Evolutionary conservation across 1,139 yeast genomes (phyloP).

Genomic region (Scheffersomyces insectosa): DNA sequence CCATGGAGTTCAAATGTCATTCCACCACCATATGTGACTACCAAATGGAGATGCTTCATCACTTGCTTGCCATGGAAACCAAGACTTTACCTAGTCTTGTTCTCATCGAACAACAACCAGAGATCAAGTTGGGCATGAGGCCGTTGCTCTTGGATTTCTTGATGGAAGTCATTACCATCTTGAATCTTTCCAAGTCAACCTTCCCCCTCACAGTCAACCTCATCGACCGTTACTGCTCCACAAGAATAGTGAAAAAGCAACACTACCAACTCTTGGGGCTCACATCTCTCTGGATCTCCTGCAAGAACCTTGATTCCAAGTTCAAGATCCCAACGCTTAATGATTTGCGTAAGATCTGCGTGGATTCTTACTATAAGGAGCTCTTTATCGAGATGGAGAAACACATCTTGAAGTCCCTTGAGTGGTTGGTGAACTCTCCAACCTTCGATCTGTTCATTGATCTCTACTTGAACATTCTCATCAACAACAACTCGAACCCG

Average conservation of each 20-base stretch:
- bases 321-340: constrained; percentile 61
- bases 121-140: constrained; percentile 50
- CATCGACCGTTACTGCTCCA: constrained; percentile 53
- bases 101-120: constrained; percentile 53
- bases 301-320: constrained; percentile 71
- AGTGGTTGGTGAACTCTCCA: constrained; percentile 58
- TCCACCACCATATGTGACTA: constrained; percentile 38
- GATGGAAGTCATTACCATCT: constrained; percentile 53
- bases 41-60: constrained; percentile 41
- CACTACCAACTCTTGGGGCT: constrained; percentile 70
- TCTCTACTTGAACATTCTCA: constrained; percentile 39
- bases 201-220: constrained; percentile 56
- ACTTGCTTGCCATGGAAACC: constrained; percentile 36
- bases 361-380: constrained; percentile 59
- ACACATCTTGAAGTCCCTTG: constrained; percentile 57
- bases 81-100: constrained; percentile 37
- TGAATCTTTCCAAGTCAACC: constrained; percentile 50
- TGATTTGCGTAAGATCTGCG: constrained; percentile 60
- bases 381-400: constrained; percentile 70
- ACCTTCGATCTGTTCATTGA: constrained; percentile 66
- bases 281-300: constrained; percentile 72
- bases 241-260: constrained; percentile 50
- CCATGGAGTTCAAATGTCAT: constrained; percentile 41
- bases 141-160: constrained; percentile 53
- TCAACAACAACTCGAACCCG: constrained; percentile 16